Evolutionary conservation across 495 filamentous ascomycete genomes (phyloP), one percentile per base, ranked within the genome.

Genomic region (Eremomyces bilateralis): DNA sequence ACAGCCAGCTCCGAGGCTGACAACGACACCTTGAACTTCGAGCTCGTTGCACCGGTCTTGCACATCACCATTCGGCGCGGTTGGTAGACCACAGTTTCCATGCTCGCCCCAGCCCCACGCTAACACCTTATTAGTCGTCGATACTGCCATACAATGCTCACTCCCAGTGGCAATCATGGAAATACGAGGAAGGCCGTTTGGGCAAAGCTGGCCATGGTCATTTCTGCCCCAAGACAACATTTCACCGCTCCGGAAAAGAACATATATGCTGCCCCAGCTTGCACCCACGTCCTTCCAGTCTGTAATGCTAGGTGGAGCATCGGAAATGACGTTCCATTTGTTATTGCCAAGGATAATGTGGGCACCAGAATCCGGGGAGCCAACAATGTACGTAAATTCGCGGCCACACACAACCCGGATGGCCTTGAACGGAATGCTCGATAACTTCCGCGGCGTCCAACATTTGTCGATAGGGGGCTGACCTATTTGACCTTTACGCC

Each of bases 31-130:
- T 4, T 33, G 25, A 15, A 29, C 13, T 12, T 38, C 25, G 13
- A 30, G 19, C 1, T 41, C 42, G 43, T 70, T 78, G 55, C 67
- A 73, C 39, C 53, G 54, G 5, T 63, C 75, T 30, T 70, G 71
- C 21, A 77, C 67, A 49, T 77, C 67, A 2, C 74, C 68, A 41
- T 58, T n/a, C 42, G 53, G 43, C 54, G 71, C 61, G 2, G 57
- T 68, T 29, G 62, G 58, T 2, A 67, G 61, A 11, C 88, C 88
- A 52, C 88, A 95, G 53, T 95, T 95, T 8, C 88, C 88, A 63
- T 97, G 88, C 57, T 93, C 81, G 1, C 82, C 83, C 85, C 88
- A 97, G 12, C 88, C 88, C 78, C 83, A 94, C 2, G 73, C 65
- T 25, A 80, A 50, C 10, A 93, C 54, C 15, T 46, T 54, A 1